phyloP scores from a whole-genome alignment of 2,329 filamentous ascomycete species.

The Fusarium subglutinans region DNA sequence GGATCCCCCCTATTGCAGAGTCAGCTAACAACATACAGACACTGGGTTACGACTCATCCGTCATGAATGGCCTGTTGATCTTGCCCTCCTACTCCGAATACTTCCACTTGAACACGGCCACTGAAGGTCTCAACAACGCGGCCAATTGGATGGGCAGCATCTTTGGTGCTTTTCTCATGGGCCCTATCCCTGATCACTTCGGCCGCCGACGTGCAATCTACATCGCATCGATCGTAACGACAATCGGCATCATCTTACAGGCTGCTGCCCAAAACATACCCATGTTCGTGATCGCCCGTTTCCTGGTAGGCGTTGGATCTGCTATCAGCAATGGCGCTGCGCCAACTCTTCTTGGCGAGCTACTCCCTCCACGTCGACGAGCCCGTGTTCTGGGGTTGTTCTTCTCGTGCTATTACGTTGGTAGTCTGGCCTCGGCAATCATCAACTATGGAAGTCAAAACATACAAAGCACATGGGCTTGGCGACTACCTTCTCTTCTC shows the following conservation, averaged over 20 bases:
- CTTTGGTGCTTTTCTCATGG: neutral
- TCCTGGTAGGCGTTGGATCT: neutral
- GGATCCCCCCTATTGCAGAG: rapidly evolving
- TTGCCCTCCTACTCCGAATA: neutral
- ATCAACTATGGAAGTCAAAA: neutral
- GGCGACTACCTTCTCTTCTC: neutral
- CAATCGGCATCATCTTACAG: neutral
- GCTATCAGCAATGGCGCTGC: neutral
- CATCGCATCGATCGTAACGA: neutral
- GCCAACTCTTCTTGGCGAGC: neutral
- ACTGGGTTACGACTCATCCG: neutral
- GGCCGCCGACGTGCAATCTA: neutral
- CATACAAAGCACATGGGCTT: neutral
- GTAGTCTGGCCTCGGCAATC: neutral
- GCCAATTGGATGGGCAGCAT: neutral
- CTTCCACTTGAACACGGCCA: neutral
- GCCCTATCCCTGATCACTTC: neutral
- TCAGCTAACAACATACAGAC: neutral
- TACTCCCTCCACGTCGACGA: neutral
- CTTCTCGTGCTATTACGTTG: neutral
- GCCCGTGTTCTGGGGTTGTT: neutral
- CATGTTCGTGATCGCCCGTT: neutral
- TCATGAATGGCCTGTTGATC: neutral
- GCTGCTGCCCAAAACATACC: neutral
- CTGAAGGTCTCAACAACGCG: neutral